phyloP scores from a whole-genome alignment of 345 rosid genomes.

The Lagerstroemia speciosa region DNA sequence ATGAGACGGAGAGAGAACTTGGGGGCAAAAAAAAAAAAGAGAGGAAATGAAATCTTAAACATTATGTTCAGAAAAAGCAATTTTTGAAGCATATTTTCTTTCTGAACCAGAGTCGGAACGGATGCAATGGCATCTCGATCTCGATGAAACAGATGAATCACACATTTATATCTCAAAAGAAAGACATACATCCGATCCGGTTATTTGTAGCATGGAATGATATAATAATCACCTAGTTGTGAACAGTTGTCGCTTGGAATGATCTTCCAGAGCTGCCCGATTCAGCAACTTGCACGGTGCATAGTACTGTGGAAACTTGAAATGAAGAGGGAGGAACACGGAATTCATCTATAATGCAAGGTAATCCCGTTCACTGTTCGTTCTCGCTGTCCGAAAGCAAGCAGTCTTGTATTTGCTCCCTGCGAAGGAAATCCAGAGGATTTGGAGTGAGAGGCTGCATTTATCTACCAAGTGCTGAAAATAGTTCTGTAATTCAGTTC shows the following conservation, averaged over 20 bases:
- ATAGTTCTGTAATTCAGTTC: neutral
- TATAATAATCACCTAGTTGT: neutral
- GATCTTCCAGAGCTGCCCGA: neutral
- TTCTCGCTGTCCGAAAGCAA: conserved; percentile 60
- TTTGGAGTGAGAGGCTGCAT: neutral
- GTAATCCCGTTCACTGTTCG: conserved; percentile 24
- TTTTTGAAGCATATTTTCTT: neutral
- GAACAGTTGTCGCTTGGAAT: neutral
- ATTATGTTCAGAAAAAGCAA: neutral
- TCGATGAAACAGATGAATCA: neutral
- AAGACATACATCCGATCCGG: neutral
- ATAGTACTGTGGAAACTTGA: neutral
- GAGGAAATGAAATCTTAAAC: neutral
- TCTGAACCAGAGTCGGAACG: neutral
- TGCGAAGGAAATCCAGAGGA: conserved; percentile 15
- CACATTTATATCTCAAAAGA: neutral
- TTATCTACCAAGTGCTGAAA: neutral
- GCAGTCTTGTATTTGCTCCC: conserved; percentile 79
- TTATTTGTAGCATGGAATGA: neutral
- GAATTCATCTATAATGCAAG: neutral
- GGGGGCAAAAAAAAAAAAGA: too few relatives aligned
- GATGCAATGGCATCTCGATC: neutral
- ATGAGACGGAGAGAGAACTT: too few relatives aligned
- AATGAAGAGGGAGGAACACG: too few relatives aligned
- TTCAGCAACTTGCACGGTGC: neutral